Conservation (phyloP, 1,284 basidiomycete species). For the Cutaneotrichosporon sp. region DNA sequence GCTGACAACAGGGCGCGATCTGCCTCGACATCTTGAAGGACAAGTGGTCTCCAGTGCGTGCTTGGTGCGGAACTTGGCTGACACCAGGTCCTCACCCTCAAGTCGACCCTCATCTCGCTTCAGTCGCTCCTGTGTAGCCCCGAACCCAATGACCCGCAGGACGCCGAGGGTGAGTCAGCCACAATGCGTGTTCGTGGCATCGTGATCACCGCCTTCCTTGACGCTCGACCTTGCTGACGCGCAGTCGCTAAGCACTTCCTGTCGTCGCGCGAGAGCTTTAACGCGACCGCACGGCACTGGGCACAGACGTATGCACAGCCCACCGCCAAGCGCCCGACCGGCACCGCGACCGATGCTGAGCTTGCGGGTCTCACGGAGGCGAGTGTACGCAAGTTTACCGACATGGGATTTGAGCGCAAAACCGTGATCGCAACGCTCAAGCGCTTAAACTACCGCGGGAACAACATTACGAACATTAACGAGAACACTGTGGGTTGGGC, state of each 20-base stretch:
- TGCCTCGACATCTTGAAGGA: constrained; percentile 74
- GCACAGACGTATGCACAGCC: constrained; percentile 82
- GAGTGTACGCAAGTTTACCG: constrained; percentile 55
- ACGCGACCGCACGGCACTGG: constrained; percentile 93
- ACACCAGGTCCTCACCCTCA: constrained; percentile 76
- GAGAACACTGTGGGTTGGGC: constrained; percentile 41
- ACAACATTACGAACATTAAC: constrained; percentile 49
- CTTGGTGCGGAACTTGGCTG: background rate
- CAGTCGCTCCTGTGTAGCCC: constrained; percentile 95
- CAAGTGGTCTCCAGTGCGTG: constrained; percentile 64
- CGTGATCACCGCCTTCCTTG: background rate
- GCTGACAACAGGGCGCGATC: constrained; percentile 51
- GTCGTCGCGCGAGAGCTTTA: constrained; percentile 80
- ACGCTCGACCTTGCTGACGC: constrained; percentile 5
- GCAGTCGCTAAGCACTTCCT: constrained; percentile 91
- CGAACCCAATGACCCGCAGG: constrained; percentile 95
- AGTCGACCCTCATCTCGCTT: constrained; percentile 92
- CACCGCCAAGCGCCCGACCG: constrained; percentile 27
- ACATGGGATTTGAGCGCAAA: constrained; percentile 55
- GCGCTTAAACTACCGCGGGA: constrained; percentile 82
- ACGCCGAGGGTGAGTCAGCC: constrained; percentile 67
- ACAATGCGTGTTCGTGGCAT: background rate
- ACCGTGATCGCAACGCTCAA: constrained; percentile 76
- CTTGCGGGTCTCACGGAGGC: constrained; percentile 56
- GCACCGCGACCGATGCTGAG: constrained; percentile 43